Percentiles rank a stretch among this genome's conserved stretches.
Conservation (phyloP, 2,329 filamentous ascomycete genomes). For the Lecanosticta acicola region DNA sequence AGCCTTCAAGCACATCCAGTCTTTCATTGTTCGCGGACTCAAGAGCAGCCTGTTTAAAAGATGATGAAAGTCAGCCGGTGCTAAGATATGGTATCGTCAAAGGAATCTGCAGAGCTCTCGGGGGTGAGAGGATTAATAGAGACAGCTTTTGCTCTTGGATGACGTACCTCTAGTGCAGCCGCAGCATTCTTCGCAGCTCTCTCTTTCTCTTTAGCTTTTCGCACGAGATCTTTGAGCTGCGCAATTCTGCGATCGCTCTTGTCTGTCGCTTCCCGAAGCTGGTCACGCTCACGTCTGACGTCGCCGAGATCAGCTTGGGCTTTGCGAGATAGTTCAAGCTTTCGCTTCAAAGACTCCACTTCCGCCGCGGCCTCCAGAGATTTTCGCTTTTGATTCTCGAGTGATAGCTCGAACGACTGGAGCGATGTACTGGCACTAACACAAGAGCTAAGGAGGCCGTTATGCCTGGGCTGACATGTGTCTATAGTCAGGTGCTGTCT, state of each 20-base stretch:
- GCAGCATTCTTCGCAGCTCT: slow-evolving; percentile 35
- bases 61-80: too few species aligned
- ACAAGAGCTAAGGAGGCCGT: slow-evolving; percentile 6
- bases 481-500: slow-evolving; percentile 17
- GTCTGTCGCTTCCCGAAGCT: slow-evolving; percentile 34
- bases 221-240: slow-evolving; percentile 37
- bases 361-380: slow-evolving; percentile 29
- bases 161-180: slow-evolving; percentile 36
- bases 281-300: slow-evolving; percentile 35
- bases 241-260: slow-evolving; percentile 35
- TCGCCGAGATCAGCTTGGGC: slow-evolving; percentile 33
- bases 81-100: too few species aligned
- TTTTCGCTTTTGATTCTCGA: slow-evolving; percentile 28
- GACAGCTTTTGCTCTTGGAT: too few species aligned
- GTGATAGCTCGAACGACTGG: slow-evolving; percentile 19
- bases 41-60: too few species aligned
- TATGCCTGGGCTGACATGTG: slow-evolving; percentile 7
- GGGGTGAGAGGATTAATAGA: too few species aligned
- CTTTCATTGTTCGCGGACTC: slow-evolving; percentile 38
- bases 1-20: slow-evolving; percentile 34
- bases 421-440: slow-evolving; percentile 17
- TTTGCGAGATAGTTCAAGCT: slow-evolving; percentile 32
- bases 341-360: slow-evolving; percentile 36
- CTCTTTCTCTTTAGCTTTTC: slow-evolving; percentile 35
- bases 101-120: too few species aligned